Evolutionary conservation across 805 yeast genomes (phyloP), one percentile per base, ranked within the genome.

Genomic region (Candida peoriensis): DNA sequence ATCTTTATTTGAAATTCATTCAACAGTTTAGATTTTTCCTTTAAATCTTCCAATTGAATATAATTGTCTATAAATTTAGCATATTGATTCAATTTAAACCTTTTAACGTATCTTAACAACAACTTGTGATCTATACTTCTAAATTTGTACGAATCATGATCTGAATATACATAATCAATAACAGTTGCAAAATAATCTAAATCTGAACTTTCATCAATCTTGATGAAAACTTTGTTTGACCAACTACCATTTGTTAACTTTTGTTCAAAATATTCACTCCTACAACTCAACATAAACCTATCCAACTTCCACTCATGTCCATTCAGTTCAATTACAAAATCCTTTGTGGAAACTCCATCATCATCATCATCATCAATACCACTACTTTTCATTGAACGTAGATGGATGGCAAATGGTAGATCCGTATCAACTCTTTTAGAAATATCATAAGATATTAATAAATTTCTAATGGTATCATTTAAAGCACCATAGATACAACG

Each of bases 401-500:
- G 7, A 54, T 80, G 87, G 3, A 79, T 67, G 2, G 85, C 83
- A 62, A 81, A 84, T 2, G 93, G 90, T 50, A 81, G 83, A 11
- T 68, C 64, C 11, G 67, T 56, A 53, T 83, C 88, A 12, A 78
- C 79, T 0, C 78, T 74, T 47, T 79, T 83, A 6, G 84, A 72
- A 28, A 82, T 71, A 51, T 81, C 88, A 50, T 66, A 78, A 26
- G 73, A 64, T 14, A 78, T 50, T 33, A 84, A 57, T 15, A 81
- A 53, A 26, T 71, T 68, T 30, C 88, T 57, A 19, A 84, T 84
- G 4, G 63, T 54, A 50, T 81, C 87, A 13, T 71, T 84, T 37
- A 84, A 57, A 0, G 94, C 93, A 3, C 89, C 93, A 49, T 84
- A 82, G 3, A 83, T 66, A 44, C 90, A 82, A 28, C 83, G 66